Evolutionary conservation across 805 yeast species (phyloP), one percentile per base, ranked within the genome.

Genomic region (Huiozyma sinensis): DNA sequence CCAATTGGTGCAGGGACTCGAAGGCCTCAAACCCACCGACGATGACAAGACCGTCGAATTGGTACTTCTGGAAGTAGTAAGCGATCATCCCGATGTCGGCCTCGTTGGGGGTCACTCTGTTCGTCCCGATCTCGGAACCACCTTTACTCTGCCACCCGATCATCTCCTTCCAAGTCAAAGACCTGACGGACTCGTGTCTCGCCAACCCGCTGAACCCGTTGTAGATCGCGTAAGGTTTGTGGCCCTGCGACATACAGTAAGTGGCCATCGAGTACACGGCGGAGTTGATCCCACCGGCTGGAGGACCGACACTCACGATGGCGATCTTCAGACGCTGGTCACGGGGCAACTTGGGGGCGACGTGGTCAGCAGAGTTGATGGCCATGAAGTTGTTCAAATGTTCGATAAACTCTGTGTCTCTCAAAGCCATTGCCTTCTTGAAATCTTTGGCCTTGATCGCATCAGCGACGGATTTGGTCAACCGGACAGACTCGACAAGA

Each of bases 21-120:
- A 81, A 81, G 5, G 84, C 85, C 65, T 83, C 94, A 59, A 83
- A 83, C 1, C 94, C 94, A 57, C 94, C 94, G 51, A 83, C 79
- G 24, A 83, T 66, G 40, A 83, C 67, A 57, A 83, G 69, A 29
- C 92, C 94, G 53, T 83, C 79, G 53, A 83, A 72, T 40, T 73
- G 64, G 63, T 75, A 76, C 55, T 81, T 79, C 59, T 80, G 82
- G 54, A 83, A 76, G 54, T 81, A 74, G 61, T 74, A 83, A 1
- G 90, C 89, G 44, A 83, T 73, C 60, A 74, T 67, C 38, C 90
- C 92, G 45, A 76, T 67, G 63, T 83, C 81, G 27, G 75, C 69
- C 42, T 77, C 81, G 47, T 70, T 67, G 7, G 90, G 89, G 9
- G 82, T 72, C 28, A 74, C 64, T 62, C 92, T 70, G 66, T 83